Evolutionary conservation across 2,329 filamentous ascomycete genomes (phyloP), one percentile per base, ranked within the genome.

Genomic region (Lecanicillium sp.): DNA sequence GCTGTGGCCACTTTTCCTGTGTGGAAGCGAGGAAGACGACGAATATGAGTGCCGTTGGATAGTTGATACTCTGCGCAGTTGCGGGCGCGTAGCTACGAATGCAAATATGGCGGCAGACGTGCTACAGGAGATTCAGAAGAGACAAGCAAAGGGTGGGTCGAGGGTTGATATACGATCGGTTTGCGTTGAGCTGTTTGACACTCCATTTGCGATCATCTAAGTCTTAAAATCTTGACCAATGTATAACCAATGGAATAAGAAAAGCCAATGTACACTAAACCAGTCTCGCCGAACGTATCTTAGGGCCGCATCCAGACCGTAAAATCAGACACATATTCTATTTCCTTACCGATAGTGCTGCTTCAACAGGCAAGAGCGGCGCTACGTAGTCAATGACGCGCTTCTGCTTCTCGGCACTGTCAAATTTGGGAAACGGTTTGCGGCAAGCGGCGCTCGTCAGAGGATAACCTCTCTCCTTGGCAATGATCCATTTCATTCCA

Each of bases 1-100:
- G 59, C 58, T 77, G 5, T 77, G 71, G 74, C 72, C 72, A 2
- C 52, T 75, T 7, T 54, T 77, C 29, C 73, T 78, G 65, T 60
- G 70, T 44, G 72, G 72, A 0, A 67, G 64, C 8, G 73, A 78
- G 48, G 71, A 73, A 44, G 65, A 71, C n/a, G 64, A 68, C 33
- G 29, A 51, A 0, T 57, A 60, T 4, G 68, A 73, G 47, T 57
- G 70, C 33, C 51, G 46, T 5, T 75, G 72, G 71, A 73, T 78
- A 38, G 58, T 63, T 20, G 52, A 60, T 5, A 64, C 69, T 41
- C 73, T 77, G 14, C 54, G 66, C 33, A 51, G 57, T 11, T 70
- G 70, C 63, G 62, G 68, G 43, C 59, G 60, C 35, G 64, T 69
- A 4, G 62, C 63, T 1, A 58, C 59, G 14, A 66, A 68, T 44